Base-by-base conservation (phyloP, 495 filamentous ascomycete genomes). In the Clavariopsis aquatica region DNA sequence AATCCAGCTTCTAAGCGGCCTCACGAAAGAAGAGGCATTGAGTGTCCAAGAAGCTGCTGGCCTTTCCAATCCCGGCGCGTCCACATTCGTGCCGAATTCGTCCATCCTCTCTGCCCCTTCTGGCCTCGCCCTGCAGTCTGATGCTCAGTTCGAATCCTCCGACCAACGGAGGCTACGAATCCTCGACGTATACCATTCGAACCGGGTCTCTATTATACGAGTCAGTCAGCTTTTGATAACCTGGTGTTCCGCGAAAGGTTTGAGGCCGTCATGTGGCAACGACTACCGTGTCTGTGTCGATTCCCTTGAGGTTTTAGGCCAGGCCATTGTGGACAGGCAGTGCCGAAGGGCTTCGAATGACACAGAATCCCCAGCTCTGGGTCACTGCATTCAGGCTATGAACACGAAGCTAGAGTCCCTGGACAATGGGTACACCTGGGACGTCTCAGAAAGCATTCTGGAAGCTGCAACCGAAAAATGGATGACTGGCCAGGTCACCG, bases 41-140 rank as follows among this genome's bases (percentile, higher is more conserved):
- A 87, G 85, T 62, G 71, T 91, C 38, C 84, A 87, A 67, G 85
- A 84, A 55, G 88, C 85, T 9, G 79, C 86, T 2, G 87, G 87
- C 7, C 74, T 82, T 20, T 79, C 82, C 49, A 85, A 82, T 46
- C 75, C 84, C 36, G 78, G 80, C 13, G 75, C 79, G 22, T 84
- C 82, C 12, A 71, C 81, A 34, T 78, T 79, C 49, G 75, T 78
- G 2, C 75, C 81, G 3, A 77, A 69, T 49, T 68, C 75, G 15
- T 75, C 73, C 29, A 53, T 75, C 46, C 47, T 72, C 20, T 56
- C 59, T 23, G 76, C 66, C 57, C 80, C 61, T 65, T 76, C 53
- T 73, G 55, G 49, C 53, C 17, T 60, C 27, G 19, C 73, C 68
- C 22, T 62, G 57, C 9, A 64, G 53, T 19, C 74, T 57, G 26